Base-by-base conservation (phyloP, 345 rosid species). In the Laguncularia racemosa region DNA sequence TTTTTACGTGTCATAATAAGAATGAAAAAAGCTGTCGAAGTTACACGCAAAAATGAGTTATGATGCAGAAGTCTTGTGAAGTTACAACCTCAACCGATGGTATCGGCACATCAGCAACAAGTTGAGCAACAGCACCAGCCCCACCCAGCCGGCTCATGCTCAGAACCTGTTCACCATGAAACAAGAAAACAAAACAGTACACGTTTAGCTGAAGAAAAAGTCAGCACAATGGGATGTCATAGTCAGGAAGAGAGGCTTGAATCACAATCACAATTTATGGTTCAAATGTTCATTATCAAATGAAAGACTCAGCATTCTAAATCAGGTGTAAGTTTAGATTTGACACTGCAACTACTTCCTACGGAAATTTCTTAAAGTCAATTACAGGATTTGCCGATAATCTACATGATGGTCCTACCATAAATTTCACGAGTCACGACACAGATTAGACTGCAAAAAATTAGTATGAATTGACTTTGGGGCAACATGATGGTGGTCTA, bases 91-190 rank as follows among this genome's bases (percentile, higher is more conserved):
- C 88, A 3, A 70, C 56, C 20, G 83, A 80, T 13, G 85, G 68
- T 56, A 73, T 26, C 9, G 90, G 95, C 12, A 84, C 78, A 61
- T 84, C 90, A 4, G 90, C 80, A 5, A 86, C 83, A 46, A 84
- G 90, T 69, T 78, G 90, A 53, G 95, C 88, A 57, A 84, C 95
- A 0, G 90, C 88, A 20, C 84, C 84, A 0, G 95, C 72, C 62
- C 81, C 88, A 3, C 95, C 90, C 19, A 80, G 57, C 71, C 90
- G 65, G 64, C 95, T 86, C 88, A 81, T 84, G 73, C 86, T 86
- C 62, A 86, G 58, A 40, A 86, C 88, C 90, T 86, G 83, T 58
- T 71, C 1, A 58, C 54, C 48, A 65, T 16, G 53, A 49, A 62
- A 53, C 16, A 15, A 26, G 18, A 59, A 16, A n/a, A 38, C 16